Evolutionary conservation across 306 rosid genomes (phyloP).

Genomic region (Malus orientalis): DNA sequence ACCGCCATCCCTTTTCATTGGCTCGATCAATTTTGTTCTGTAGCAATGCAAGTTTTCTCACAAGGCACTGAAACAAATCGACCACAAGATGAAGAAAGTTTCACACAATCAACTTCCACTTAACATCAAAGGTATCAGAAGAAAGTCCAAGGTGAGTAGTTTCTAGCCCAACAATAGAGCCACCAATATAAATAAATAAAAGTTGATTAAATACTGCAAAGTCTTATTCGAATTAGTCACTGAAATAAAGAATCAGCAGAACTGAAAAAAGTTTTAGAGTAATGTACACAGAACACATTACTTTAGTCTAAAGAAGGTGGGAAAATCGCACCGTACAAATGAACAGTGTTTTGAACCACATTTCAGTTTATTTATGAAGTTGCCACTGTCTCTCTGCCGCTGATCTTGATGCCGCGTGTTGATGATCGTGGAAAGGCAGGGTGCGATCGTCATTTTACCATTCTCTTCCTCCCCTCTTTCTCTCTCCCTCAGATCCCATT

Average conservation of each 20-base stretch:
- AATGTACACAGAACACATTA: not conserved
- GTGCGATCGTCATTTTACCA: no score
- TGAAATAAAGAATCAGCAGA: not conserved
- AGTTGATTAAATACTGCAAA: not conserved
- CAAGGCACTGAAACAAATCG: constrained; percentile 58
- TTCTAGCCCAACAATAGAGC: not conserved
- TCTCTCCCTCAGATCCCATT: no score
- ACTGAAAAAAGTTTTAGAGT: no score
- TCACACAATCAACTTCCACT: constrained; percentile 23
- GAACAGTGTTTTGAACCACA: no score
- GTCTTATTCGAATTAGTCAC: not conserved
- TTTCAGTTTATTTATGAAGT: no score
- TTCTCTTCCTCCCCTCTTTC: no score
- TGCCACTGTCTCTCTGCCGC: no score
- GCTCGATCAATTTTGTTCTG: constrained; percentile 67
- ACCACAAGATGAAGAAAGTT: constrained; percentile 22
- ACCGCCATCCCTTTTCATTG: constrained; percentile 77
- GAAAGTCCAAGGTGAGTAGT: constrained; percentile 1
- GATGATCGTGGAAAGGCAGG: no score
- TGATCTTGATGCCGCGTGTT: no score
- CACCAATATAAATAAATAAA: not conserved
- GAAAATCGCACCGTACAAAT: no score
- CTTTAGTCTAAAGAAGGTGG: no score
- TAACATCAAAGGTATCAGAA: constrained; percentile 6
- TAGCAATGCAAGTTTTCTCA: constrained; percentile 44